These are phyloP conservation scores for Aspergillus affinis DNA, from an alignment of 495 filamentous ascomycete genomes.

Conservation along the genomic window DNA sequence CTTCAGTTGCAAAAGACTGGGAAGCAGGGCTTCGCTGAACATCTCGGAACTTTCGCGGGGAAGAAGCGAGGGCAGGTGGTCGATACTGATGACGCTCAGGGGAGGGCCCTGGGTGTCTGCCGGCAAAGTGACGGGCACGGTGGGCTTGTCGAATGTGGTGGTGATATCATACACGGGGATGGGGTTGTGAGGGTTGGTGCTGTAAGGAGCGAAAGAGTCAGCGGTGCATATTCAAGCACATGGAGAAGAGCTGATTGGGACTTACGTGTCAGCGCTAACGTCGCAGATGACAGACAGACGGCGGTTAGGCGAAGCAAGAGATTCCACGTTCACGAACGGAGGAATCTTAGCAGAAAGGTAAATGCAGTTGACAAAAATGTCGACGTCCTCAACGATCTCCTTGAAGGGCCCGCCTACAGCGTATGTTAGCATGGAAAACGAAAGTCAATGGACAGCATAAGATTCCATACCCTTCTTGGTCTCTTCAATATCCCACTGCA, in stretches of 20 bases:
- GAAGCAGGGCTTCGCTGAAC: constrained; percentile 77
- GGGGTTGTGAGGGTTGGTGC: constrained; percentile 71
- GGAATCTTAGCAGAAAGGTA: constrained; percentile 73
- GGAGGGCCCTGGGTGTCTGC: constrained; percentile 54
- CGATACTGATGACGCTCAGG: constrained; percentile 80
- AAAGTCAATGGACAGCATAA: not conserved
- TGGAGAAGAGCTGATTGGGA: not conserved
- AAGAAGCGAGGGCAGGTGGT: constrained; percentile 85
- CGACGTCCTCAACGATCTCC: constrained; percentile 70
- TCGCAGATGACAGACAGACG: constrained; percentile 86
- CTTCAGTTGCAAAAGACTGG: constrained; percentile 75
- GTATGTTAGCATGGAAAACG: constrained; percentile 2
- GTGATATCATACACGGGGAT: constrained; percentile 83
- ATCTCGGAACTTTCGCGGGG: constrained; percentile 86
- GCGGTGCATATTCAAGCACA: not conserved
- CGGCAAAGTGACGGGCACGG: constrained; percentile 61
- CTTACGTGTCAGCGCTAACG: constrained; percentile 69
- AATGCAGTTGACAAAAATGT: constrained; percentile 91
- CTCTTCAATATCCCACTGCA: constrained; percentile 93
- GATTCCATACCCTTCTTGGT: constrained; percentile 51
- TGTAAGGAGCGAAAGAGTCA: constrained; percentile 12
- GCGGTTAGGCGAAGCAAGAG: constrained; percentile 64
- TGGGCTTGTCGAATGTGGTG: constrained; percentile 83
- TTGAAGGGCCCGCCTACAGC: constrained; percentile 72
- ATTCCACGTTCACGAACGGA: constrained; percentile 70